A percentile compares a stretch with the other conserved stretches of the same genome.
Conservation (phyloP, 1,284 basidiomycete genomes). For the Heterobasidion occidentale region DNA sequence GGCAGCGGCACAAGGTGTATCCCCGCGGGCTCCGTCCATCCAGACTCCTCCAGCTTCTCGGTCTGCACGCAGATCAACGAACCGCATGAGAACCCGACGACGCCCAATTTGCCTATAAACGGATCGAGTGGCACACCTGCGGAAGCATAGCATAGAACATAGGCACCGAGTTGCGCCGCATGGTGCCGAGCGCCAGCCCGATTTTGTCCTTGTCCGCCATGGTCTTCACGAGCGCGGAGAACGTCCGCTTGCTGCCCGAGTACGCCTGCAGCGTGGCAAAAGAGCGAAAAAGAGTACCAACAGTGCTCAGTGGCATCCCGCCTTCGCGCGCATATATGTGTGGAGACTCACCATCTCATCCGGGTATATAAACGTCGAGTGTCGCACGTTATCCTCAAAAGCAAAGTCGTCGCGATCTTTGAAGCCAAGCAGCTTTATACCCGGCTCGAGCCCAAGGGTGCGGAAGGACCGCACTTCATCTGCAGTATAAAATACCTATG, state of each 20-base stretch:
- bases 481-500: constrained; percentile 61
- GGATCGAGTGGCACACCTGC: constrained; percentile 49
- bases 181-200: constrained; percentile 69
- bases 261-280: constrained; percentile 44
- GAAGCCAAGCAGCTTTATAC: constrained; percentile 90
- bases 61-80: constrained; percentile 33
- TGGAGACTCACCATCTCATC: constrained; percentile 63
- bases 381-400: constrained; percentile 89
- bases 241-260: constrained; percentile 87
- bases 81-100: constrained; percentile 4
- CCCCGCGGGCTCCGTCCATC: constrained; percentile 81
- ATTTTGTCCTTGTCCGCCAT: constrained; percentile 81
- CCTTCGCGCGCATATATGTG: background rate
- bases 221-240: constrained; percentile 79
- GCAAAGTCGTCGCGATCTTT: constrained; percentile 65
- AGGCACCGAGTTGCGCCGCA: constrained; percentile 70
- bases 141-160: constrained; percentile 84
- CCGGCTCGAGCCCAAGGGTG: constrained; percentile 68
- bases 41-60: constrained; percentile 65
- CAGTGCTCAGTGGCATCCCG: background rate
- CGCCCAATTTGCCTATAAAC: background rate
- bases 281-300: background rate
- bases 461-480: constrained; percentile 81
- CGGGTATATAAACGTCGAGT: constrained; percentile 88
- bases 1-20: constrained; percentile 90